A percentile compares a stretch with the other conserved stretches of the same genome.
phyloP scores from a whole-genome alignment of 148 eudicot species.

The Spergularia marina region DNA sequence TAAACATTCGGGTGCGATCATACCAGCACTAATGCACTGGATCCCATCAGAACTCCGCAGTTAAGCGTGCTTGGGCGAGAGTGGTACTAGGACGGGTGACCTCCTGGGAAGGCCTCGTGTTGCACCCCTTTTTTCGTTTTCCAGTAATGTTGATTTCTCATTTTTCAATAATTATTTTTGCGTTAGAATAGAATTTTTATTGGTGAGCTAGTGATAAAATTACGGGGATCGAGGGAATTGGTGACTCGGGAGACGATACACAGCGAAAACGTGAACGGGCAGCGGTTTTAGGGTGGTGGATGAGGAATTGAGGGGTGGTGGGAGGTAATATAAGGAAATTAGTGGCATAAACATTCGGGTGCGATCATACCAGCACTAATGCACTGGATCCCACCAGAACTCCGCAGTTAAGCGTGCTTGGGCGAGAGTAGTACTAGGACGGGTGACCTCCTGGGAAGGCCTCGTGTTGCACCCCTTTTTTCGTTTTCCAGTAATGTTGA shows the following conservation, averaged over 20 bases:
- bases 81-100: constrained; percentile 69
- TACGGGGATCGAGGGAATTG: too few species aligned
- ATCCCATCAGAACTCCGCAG: constrained; percentile 46
- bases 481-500: neutral
- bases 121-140: neutral
- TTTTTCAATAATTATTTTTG: too few species aligned
- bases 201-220: too few species aligned
- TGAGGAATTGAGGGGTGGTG: too few species aligned
- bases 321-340: too few species aligned
- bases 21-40: constrained; percentile 56
- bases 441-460: constrained; percentile 54
- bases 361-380: constrained; percentile 35
- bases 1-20: constrained; percentile 31
- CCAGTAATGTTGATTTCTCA: too few species aligned
- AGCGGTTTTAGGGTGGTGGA: too few species aligned
- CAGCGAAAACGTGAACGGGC: too few species aligned
- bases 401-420: constrained; percentile 56
- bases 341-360: too few species aligned
- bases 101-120: constrained; percentile 39
- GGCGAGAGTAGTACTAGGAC: constrained; percentile 52
- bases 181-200: too few species aligned
- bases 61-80: constrained; percentile 54
- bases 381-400: constrained; percentile 57
- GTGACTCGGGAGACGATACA: too few species aligned
- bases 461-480: constrained; percentile 40